Base-by-base conservation (phyloP, 129 eudicot species). In the Gnaphalium uliginosum region DNA sequence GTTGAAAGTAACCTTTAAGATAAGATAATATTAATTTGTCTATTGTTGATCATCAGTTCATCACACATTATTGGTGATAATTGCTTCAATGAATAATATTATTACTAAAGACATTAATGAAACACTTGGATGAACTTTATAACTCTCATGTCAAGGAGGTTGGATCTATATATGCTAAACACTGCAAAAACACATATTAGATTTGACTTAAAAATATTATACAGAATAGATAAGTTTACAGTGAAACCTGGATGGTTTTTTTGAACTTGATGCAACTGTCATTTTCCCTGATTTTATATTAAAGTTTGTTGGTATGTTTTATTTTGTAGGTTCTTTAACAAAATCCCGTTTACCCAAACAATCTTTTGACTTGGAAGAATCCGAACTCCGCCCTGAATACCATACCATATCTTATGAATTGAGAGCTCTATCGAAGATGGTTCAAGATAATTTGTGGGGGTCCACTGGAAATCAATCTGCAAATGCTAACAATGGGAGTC, bases 331-430 rank as follows among this genome's bases (percentile, higher is more conserved):
- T 71, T 75, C 76, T 66, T 54, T 51, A 26, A 82, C 81, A 51
- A 84, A 86, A 74, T 60, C 96, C 72, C 81, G 85, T 75, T 7
- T 68, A 57, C 87, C 86, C 4, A 90, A 80, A 15, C 72, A 58
- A 65, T 46, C 74, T 32, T 35, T 13, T 43, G 82, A 78, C 25
- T 43, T 75, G 1, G 87, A 85, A 59, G 79, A 87, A 43, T 25
- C 76, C 2, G 87, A 81, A 22, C 71, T 87, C 68, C 85, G 90
- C 1, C 93, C 91, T 5, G 88, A 87, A 64, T 89, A 87, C 91
- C 80, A 68, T 54, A 80, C 89, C 0, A 82, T 89, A 80, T 87
- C 93, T 30, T 84, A 86, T 56, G 93, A 92, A 82, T 68, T 92
- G 46, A 74, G 64, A 83, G 91, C 90, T 41, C 62, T 92, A 57